Evolutionary conservation across 2,329 filamentous ascomycete species (phyloP), one percentile per base, ranked within the genome.

Genomic region (Talaromyces marneffei): DNA sequence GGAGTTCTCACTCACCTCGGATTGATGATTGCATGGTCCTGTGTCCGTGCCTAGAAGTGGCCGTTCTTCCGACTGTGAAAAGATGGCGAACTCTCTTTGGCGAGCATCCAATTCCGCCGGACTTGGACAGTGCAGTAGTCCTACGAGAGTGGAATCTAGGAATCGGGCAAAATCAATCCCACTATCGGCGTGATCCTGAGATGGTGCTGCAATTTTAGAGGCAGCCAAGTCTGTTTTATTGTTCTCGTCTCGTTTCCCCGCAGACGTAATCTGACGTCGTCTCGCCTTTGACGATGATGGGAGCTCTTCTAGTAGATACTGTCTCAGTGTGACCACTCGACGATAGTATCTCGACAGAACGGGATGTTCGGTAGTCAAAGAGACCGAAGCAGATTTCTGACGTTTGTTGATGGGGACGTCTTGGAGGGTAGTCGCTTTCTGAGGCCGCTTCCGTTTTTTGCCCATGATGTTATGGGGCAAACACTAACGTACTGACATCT

Each of bases 101-200:
- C 83, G 79, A 18, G 71, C 66, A 25, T 71, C 65, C 57, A 74
- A 69, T 48, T 70, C 66, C 14, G 67, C 67, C 33, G 68, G 64
- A 20, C 66, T 71, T 6, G 70, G 65, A 20, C 75, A 67, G 55
- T 76, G 73, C 35, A 73, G 54, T 56, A 81, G 72, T 35, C 88
- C 89, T 42, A 96, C 82, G 16, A 94, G 73, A 0, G 85, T 87
- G 1, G 81, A 82, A 74, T 94, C 90, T 35, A 96, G 83, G 27
- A 93, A 74, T 2, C 71, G 70, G 4, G 78, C 80, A 10, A 92
- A 64, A 29, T 59, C 54, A 33, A 60, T 59, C 18, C 35, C 57
- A 33, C 14, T 61, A 9, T 60, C 61, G 4, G 33, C 33, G 40
- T 20, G 50, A 48, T 29, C 29, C 16, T 57, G 42, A 33, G 14